Conservation (phyloP, 2,329 filamentous ascomycete genomes). For the Trichoderma koningiopsis region DNA sequence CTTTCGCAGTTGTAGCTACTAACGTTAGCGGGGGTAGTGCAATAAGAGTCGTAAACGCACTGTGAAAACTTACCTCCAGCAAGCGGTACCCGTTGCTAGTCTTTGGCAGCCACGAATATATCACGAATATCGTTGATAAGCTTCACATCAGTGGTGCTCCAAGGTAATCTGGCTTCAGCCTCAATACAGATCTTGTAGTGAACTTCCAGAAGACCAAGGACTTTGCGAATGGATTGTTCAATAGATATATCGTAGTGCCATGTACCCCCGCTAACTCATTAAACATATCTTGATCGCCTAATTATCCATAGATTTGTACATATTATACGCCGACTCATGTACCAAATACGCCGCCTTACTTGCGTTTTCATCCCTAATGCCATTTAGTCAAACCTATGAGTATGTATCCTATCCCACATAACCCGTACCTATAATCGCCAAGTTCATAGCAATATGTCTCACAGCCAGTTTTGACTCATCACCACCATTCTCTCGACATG, state of each 20-base stretch:
- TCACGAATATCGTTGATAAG: slow-evolving; percentile 1
- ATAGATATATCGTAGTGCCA: background rate
- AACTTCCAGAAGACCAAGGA: background rate
- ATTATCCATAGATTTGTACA: too few species aligned
- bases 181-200: slow-evolving; percentile 9
- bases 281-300: too few species aligned
- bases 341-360: too few species aligned
- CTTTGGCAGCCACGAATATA: slow-evolving; percentile 10
- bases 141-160: slow-evolving; percentile 15
- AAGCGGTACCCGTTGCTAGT: slow-evolving; percentile 12
- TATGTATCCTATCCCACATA: too few species aligned
- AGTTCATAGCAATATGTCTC: too few species aligned
- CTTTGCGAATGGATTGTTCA: background rate
- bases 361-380: too few species aligned
- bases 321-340: too few species aligned
- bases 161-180: slow-evolving; percentile 15
- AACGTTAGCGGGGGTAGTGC: background rate
- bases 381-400: too few species aligned
- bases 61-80: background rate
- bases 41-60: background rate
- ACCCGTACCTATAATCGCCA: too few species aligned
- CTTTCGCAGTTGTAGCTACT: slow-evolving; percentile 22
- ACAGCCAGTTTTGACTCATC: too few species aligned
- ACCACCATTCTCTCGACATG: too few species aligned
- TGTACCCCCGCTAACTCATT: too few species aligned